These are phyloP conservation scores for Boletus patriciae DNA, from an alignment of 768 basidiomycete species.

Conservation along the genomic window DNA sequence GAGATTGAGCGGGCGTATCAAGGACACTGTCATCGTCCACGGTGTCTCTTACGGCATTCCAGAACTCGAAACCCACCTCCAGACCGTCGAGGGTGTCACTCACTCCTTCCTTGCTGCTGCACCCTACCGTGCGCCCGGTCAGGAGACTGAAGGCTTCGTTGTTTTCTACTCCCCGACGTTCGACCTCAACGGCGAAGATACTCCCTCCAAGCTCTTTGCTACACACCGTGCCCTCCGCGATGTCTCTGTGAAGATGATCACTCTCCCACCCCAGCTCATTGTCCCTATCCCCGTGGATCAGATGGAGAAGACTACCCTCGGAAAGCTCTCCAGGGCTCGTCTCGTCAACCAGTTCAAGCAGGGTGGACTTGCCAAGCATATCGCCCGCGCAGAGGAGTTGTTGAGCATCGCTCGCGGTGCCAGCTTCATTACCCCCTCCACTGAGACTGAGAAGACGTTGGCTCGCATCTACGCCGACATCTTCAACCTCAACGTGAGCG, in stretches of 20 bases:
- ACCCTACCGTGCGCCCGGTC: not conserved
- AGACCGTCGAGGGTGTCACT: too few relatives aligned
- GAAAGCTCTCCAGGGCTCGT: constrained; percentile 43
- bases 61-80: too few relatives aligned
- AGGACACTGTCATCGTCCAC: too few relatives aligned
- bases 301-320: constrained; percentile 46
- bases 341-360: constrained; percentile 37
- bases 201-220: constrained; percentile 19
- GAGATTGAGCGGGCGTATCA: too few relatives aligned
- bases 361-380: constrained; percentile 34
- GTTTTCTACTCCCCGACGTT: constrained; percentile 41
- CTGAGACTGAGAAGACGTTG: too few relatives aligned
- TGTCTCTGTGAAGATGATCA: constrained; percentile 32
- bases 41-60: too few relatives aligned
- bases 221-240: constrained; percentile 34
- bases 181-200: constrained; percentile 24
- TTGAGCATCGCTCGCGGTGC: too few relatives aligned
- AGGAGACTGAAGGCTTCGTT: constrained; percentile 43
- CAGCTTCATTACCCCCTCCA: too few relatives aligned
- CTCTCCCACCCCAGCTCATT: constrained; percentile 37
- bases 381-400: not conserved
- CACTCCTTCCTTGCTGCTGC: too few relatives aligned
- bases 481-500: constrained; percentile 26
- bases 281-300: constrained; percentile 38
- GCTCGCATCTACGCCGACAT: constrained; percentile 7